Evolutionary conservation across 1,139 yeast genomes (phyloP), one percentile per base, ranked within the genome.

Genomic region (Kurtzmaniella natalensis): DNA sequence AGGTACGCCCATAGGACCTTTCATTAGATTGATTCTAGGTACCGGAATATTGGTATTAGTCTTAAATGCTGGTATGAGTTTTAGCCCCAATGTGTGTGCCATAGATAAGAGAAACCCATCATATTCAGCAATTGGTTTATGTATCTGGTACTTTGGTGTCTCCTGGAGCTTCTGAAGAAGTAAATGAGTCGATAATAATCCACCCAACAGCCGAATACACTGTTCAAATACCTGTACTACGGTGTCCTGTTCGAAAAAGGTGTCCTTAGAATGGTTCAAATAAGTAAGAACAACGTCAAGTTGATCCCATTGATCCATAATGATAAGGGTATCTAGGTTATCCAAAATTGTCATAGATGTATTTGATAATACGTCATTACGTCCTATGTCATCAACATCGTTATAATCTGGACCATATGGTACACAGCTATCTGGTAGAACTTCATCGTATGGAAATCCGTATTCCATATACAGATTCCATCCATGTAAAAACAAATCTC

Each of bases 311-410:
- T 84, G 84, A 29, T 77, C 81, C 64, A 88, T 63, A 0, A 86
- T 67, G 10, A 92, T 80, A 40, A 86, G 72, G 23, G 92, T 80
- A 43, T 92, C 95, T 29, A 89, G 52, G 18, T 85, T 72, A 53
- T 89, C 97, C 20, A 89, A 61, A 32, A 87, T 58, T 0, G 95
- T 86, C 48, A 81, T 71, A 1, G 94, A 77, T 36, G 78, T 80
- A 48, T 87, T 88, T 0, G 96, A 96, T 61, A 87, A 58, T 0
- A 84, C 94, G 51, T 89, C 97, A 51, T 87, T 87, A 34, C 84
- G 62, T 14, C 75, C 76, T 2, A 76, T 64, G 47, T 87, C 81
- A 5, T 57, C 48, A 1, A 67, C 53, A 45, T 84, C 69, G 1
- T 56, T 53, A 36, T 56, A 65, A 49, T 85, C 86, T 6, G 87